Conservation (phyloP, 768 basidiomycete species). For the Leucocoprinus leucothites region DNA sequence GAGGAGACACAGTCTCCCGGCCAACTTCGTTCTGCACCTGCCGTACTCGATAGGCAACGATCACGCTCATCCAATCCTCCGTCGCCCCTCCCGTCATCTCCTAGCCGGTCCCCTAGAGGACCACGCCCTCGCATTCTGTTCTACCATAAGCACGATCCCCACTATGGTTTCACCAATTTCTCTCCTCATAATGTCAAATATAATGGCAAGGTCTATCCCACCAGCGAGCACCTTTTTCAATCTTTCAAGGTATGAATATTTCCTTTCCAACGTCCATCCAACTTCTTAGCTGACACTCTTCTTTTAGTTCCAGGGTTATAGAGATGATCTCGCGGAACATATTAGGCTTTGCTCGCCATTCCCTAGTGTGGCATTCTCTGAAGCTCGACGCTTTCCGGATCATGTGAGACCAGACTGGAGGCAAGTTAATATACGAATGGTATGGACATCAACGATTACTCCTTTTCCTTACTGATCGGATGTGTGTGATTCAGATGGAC, state of each 20-base stretch:
- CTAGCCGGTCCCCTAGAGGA: constrained; percentile 16
- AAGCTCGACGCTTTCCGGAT: constrained; percentile 62
- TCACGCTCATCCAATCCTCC: constrained; percentile 12
- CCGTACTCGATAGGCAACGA: constrained; percentile 1
- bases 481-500: constrained; percentile 53
- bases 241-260: constrained; percentile 58
- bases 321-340: constrained; percentile 65
- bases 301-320: constrained; percentile 53
- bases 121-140: constrained; percentile 47
- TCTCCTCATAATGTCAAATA: constrained; percentile 63
- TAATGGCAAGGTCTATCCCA: constrained; percentile 64
- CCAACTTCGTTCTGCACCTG: not conserved
- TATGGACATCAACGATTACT: constrained; percentile 19
- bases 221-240: constrained; percentile 77
- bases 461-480: not conserved
- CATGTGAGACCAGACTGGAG: constrained; percentile 67
- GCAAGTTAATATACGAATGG: constrained; percentile 64
- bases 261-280: not conserved
- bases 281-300: not conserved
- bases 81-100: constrained; percentile 13
- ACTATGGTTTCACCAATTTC: constrained; percentile 76
- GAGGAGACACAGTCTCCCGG: constrained; percentile 15
- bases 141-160: constrained; percentile 60
- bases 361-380: constrained; percentile 63
- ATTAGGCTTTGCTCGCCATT: constrained; percentile 61